phyloP scores from a whole-genome alignment of 176 grass and related monocot species.

The Rhipidocladum racemiflorum region DNA sequence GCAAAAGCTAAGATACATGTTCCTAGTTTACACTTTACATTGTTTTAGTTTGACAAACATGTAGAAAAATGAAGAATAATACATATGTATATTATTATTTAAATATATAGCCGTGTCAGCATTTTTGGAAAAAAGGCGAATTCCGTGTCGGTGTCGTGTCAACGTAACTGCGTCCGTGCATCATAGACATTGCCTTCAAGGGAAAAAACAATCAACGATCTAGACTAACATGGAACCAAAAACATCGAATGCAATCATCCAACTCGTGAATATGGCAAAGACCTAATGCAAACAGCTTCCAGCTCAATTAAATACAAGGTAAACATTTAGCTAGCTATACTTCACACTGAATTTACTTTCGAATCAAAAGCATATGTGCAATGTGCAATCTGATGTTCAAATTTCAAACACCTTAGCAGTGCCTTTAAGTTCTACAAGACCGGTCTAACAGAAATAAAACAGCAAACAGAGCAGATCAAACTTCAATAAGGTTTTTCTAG shows the following conservation, averaged over 20 bases:
- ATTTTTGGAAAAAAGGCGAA: too few species aligned
- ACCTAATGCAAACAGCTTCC: background rate
- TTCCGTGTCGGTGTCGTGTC: too few species aligned
- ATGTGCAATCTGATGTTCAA: slow-evolving; percentile 6
- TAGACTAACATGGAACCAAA: background rate
- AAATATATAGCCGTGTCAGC: too few species aligned
- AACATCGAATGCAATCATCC: background rate
- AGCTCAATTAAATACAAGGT: slow-evolving; percentile 1
- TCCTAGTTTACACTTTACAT: too few species aligned
- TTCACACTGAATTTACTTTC: background rate
- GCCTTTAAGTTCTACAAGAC: slow-evolving; percentile 34
- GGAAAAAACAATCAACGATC: background rate
- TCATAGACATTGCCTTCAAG: too few species aligned
- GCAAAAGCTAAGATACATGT: too few species aligned
- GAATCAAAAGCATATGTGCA: background rate
- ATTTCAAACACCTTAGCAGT: slow-evolving; percentile 37
- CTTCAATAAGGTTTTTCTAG: slow-evolving; percentile 28
- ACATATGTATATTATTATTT: too few species aligned
- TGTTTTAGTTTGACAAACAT: too few species aligned
- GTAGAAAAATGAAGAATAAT: too few species aligned
- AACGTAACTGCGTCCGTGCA: too few species aligned
- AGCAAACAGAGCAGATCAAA: slow-evolving; percentile 19
- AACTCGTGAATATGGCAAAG: background rate
- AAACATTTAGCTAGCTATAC: background rate
- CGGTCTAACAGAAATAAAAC: slow-evolving; percentile 20